Base-by-base conservation (phyloP, 2,329 filamentous ascomycete species). In the Periconia sp. region DNA sequence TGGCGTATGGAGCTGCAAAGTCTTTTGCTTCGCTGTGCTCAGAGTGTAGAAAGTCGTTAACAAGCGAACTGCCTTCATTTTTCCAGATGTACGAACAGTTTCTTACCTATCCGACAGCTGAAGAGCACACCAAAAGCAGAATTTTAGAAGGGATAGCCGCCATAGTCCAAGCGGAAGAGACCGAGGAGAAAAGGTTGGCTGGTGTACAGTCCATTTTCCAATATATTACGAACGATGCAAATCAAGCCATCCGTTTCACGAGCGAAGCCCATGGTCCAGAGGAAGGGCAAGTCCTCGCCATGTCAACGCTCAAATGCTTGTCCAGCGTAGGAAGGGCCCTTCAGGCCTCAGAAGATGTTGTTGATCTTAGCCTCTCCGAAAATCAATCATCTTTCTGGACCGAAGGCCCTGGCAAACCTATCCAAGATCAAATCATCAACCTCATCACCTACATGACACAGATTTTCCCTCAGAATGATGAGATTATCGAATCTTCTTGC, bases 1-100 rank as follows among this genome's bases (percentile, higher is more conserved):
- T 92, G 43, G 85, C 86, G 9, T 78, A 81, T n/a, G 81, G 84
- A 46, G 88, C 90, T 3, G 89, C 90, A 1, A 88, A 85, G 64
- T 89, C 90, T 0, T 92, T 95, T 35, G 79, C 83, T 31, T 84
- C 83, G 6, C 81, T 94, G 1, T 93, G 90, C 67, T 90, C 86
- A 0, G 89, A 89, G 30, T 94, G 90, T 59, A 83, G 90, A 37
- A 79, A 78, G 23, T 82, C 86, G 48, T 76, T 95, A n/a, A 84
- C 86, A 6, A 75, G 81, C 1, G 86, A 93, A 64, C 80, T 88
- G 3, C 77, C 78, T 47, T 83, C 84, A 1, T 92, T 95, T 64
- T 76, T 94, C 43, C 78, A 82, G 30, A 87, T 92, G 65, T 93
- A 92, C 67, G 78, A 83, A 53, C 78, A 79, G n/a, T 82, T 92